These are phyloP conservation scores for Colletotrichum sp. DNA, from an alignment of 2,329 filamentous ascomycete genomes.

Conservation along the genomic window DNA sequence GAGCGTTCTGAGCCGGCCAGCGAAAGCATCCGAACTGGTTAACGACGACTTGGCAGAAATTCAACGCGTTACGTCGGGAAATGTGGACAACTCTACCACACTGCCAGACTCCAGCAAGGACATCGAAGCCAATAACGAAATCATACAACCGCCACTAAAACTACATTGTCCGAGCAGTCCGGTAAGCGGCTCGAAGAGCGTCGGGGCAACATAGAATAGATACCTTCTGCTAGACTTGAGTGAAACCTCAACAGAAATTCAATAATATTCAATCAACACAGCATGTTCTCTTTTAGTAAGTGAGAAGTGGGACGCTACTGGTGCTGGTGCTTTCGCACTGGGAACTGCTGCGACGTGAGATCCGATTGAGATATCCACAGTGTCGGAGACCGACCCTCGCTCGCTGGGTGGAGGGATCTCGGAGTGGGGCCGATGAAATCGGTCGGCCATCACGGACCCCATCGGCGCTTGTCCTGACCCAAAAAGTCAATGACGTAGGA, in stretches of 20 bases:
- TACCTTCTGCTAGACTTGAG: background rate
- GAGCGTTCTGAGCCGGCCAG: background rate
- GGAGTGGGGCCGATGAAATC: background rate
- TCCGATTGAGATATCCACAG: background rate
- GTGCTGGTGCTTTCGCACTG: background rate
- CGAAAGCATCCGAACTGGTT: background rate
- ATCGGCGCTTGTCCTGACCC: background rate
- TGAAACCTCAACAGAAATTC: background rate
- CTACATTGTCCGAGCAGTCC: background rate
- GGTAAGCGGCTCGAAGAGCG: background rate
- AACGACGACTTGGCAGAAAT: background rate
- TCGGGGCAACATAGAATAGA: background rate
- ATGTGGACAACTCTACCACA: rapidly evolving
- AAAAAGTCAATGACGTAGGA: background rate
- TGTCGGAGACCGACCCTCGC: background rate
- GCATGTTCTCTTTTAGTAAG: too few relatives aligned
- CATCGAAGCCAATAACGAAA: background rate
- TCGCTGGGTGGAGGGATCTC: background rate
- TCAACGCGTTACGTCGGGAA: background rate
- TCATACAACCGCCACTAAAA: background rate
- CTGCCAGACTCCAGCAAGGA: background rate
- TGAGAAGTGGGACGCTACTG: too few relatives aligned
- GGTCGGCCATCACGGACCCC: background rate
- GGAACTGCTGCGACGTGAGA: background rate
- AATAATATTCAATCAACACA: background rate